A percentile compares a stretch with the other conserved stretches of the same genome.
Evolutionary conservation across 2,329 filamentous ascomycete genomes (phyloP).

Genomic region (Eutypa lata): DNA sequence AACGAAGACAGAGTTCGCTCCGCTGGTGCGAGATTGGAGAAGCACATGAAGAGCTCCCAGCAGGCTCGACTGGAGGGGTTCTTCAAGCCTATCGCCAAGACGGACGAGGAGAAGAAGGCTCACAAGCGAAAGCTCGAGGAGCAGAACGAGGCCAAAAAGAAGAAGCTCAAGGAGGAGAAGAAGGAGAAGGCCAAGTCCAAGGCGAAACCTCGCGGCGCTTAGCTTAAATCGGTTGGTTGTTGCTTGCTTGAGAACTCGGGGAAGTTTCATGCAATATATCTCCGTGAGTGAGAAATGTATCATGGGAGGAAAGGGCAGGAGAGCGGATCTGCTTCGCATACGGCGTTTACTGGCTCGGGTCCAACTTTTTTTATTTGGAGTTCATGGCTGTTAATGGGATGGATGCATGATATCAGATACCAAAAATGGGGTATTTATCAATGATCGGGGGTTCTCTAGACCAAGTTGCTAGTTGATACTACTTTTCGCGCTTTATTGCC

Average conservation of each 20-base stretch:
- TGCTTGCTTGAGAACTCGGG: too few species aligned
- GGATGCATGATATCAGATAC: not conserved
- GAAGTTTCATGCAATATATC: too few species aligned
- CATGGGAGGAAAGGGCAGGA: not conserved
- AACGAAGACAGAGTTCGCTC: slow-evolving; percentile 87
- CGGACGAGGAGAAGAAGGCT: slow-evolving; percentile 76
- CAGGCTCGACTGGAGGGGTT: slow-evolving; percentile 92
- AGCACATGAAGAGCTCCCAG: slow-evolving; percentile 87
- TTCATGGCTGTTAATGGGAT: not conserved
- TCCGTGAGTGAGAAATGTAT: too few species aligned
- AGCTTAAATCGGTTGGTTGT: too few species aligned
- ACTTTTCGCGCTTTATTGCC: not conserved
- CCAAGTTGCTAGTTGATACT: not conserved
- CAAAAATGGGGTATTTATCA: not conserved
- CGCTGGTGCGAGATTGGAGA: slow-evolving; percentile 74
- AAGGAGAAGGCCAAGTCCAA: slow-evolving; percentile 94
- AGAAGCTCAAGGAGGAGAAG: slow-evolving; percentile 89
- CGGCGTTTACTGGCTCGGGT: not conserved
- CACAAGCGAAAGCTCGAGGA: slow-evolving; percentile 93
- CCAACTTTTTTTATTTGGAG: not conserved
- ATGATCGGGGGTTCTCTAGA: not conserved
- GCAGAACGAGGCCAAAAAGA: slow-evolving; percentile 88
- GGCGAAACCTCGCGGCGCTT: slow-evolving; percentile 69
- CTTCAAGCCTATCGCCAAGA: slow-evolving; percentile 90
- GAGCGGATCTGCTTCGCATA: not conserved